phyloP scores from a whole-genome alignment of 805 yeast species.

The Nakazawaea ambrosiae region DNA sequence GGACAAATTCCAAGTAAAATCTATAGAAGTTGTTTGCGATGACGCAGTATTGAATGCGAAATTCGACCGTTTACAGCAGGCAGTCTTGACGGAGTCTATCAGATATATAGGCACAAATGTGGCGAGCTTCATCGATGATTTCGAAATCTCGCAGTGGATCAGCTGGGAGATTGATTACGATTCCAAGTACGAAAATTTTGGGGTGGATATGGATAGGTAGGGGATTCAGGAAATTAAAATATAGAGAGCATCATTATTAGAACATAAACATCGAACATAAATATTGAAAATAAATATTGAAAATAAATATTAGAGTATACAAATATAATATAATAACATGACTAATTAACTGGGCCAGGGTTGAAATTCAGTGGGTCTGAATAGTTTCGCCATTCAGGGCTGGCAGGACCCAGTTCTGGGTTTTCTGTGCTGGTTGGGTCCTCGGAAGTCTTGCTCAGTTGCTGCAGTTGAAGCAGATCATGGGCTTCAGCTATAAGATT shows the following conservation, averaged over 20 bases:
- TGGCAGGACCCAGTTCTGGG: not conserved
- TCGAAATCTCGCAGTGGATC: slow-evolving; percentile 13
- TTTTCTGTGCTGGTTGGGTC: no score
- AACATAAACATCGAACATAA: no score
- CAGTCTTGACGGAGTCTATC: slow-evolving; percentile 11
- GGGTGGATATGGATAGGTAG: not conserved
- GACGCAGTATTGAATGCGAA: slow-evolving; percentile 11
- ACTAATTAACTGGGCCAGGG: no score
- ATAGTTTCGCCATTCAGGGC: not conserved
- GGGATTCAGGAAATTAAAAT: no score
- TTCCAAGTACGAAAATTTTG: slow-evolving; percentile 12
- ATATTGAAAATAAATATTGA: no score
- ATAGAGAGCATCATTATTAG: no score
- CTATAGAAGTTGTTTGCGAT: slow-evolving; percentile 20
- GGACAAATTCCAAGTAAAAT: slow-evolving; percentile 37
- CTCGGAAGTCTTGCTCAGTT: no score
- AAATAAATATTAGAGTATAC: no score
- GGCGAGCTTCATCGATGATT: slow-evolving; percentile 12
- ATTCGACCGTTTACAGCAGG: slow-evolving; percentile 13
- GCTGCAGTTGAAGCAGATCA: not conserved
- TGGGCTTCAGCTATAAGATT: not conserved
- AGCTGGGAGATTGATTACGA: slow-evolving; percentile 23
- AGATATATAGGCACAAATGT: slow-evolving; percentile 17
- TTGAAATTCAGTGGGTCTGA: no score
- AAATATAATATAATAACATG: no score